phyloP scores from a whole-genome alignment of 345 rosid species.

The Arabidopsis suecica region DNA sequence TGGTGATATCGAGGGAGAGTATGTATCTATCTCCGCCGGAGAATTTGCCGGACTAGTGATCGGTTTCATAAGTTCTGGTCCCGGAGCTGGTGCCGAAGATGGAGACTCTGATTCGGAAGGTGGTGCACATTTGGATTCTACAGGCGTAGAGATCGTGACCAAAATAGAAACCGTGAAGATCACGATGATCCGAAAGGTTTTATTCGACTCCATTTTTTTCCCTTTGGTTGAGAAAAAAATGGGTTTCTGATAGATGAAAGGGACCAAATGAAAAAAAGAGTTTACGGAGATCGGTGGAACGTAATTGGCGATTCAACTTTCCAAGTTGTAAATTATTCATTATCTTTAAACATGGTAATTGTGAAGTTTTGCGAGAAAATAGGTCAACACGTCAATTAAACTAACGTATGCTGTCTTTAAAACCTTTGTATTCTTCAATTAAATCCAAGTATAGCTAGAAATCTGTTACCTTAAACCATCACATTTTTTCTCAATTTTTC shows the following conservation, averaged over 20 bases:
- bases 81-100: slow-evolving; percentile 5
- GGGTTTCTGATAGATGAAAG: not conserved
- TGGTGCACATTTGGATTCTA: slow-evolving; percentile 30
- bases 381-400: slow-evolving; percentile 29
- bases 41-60: not conserved
- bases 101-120: slow-evolving; percentile 18
- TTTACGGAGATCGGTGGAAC: slow-evolving; percentile 28
- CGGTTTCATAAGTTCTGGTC: slow-evolving; percentile 1
- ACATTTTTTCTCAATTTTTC: not conserved
- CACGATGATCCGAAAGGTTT: slow-evolving; percentile 15
- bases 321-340: not conserved
- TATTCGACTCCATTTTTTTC: slow-evolving; percentile 23
- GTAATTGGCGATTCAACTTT: slow-evolving; percentile 34
- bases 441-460: slow-evolving; percentile 1
- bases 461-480: not conserved
- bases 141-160: slow-evolving; percentile 31
- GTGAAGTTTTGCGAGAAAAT: slow-evolving; percentile 36
- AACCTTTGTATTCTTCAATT: not conserved
- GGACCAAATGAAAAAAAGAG: not conserved
- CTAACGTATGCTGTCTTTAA: not conserved
- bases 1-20: not conserved
- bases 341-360: not conserved
- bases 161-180: slow-evolving; percentile 41
- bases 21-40: not conserved
- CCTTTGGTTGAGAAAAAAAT: not conserved